These are phyloP conservation scores for Penicillium sp. DNA, from an alignment of 2,329 filamentous ascomycete species.

Conservation along the genomic window DNA sequence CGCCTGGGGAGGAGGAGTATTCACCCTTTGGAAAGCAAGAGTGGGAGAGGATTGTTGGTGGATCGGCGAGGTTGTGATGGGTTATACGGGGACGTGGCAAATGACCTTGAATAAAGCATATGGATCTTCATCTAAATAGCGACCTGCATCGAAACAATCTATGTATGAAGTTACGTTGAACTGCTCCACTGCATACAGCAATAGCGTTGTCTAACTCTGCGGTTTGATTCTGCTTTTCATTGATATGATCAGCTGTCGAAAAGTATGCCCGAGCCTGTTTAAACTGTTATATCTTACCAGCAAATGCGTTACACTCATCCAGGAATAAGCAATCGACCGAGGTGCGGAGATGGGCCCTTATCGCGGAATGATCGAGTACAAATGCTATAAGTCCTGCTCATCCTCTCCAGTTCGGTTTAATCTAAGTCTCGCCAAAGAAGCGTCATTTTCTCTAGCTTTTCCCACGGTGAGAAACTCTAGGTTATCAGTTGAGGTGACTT, in stretches of 20 bases:
- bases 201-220: neutral
- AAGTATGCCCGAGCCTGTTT: neutral
- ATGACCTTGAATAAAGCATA: too few species aligned
- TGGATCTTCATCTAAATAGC: neutral
- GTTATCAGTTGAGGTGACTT: neutral
- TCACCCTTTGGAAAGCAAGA: slow-evolving; percentile 55
- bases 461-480: neutral
- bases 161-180: neutral
- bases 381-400: neutral
- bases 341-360: neutral
- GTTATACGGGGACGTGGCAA: too few species aligned
- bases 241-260: neutral
- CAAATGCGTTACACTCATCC: neutral
- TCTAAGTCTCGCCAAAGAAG: neutral
- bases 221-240: neutral
- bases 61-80: slow-evolving; percentile 43
- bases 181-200: neutral
- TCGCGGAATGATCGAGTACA: neutral
- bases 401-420: neutral
- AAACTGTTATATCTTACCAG: neutral
- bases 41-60: slow-evolving; percentile 51
- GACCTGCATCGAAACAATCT: neutral
- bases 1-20: slow-evolving; percentile 50
- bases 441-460: too few species aligned
- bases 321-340: neutral